These are phyloP conservation scores for Erigeron philadelphicus DNA, from an alignment of 140 eudicot species.

Conservation along the genomic window DNA sequence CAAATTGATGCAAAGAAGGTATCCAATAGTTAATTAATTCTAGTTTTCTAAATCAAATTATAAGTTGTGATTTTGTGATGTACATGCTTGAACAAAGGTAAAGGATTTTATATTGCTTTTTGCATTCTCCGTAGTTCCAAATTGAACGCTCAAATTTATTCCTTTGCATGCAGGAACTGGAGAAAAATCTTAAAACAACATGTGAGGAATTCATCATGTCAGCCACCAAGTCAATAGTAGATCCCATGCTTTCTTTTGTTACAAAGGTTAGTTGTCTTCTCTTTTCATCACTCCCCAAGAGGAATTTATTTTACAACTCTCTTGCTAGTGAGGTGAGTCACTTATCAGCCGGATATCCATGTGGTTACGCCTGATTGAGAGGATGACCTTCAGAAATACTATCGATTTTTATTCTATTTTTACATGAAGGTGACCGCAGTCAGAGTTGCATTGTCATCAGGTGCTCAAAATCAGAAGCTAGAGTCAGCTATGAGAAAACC, in stretches of 20 bases:
- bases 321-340: background rate
- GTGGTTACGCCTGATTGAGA: background rate
- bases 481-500: constrained; percentile 61
- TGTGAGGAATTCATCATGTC: constrained; percentile 98
- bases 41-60: background rate
- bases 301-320: background rate
- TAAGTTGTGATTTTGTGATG: constrained; percentile 9
- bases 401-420: background rate
- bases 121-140: background rate
- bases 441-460: constrained; percentile 55
- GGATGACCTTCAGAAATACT: background rate
- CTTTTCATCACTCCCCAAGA: background rate
- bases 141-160: background rate
- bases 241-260: constrained; percentile 92
- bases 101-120: background rate
- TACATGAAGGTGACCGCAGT: constrained; percentile 82
- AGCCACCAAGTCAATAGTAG: constrained; percentile 88
- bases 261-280: constrained; percentile 58
- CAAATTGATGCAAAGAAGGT: constrained; percentile 99
- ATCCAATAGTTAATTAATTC: constrained; percentile 13
- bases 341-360: too few relatives aligned
- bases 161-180: constrained; percentile 62
- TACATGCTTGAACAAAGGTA: constrained; percentile 7
- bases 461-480: constrained; percentile 58
- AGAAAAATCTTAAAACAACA: constrained; percentile 86